A percentile compares a stretch with the other conserved stretches of the same genome.
phyloP scores from a whole-genome alignment of 1,139 yeast genomes.

The Protomyces inouyei region DNA sequence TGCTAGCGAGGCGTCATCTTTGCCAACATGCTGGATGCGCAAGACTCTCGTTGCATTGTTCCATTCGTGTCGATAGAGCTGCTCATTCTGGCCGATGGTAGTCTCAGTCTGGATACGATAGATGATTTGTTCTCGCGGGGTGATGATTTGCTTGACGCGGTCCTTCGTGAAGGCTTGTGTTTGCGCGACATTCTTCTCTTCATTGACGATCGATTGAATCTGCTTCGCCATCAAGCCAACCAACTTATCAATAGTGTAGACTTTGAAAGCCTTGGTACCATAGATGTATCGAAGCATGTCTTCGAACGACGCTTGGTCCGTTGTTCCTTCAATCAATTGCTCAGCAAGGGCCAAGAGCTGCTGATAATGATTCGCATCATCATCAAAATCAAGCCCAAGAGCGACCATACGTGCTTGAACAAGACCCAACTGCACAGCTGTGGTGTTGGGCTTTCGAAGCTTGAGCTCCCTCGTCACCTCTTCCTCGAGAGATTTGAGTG shows the following conservation, averaged over 20 bases:
- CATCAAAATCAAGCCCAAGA: slow-evolving; percentile 47
- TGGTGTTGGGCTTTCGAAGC: slow-evolving; percentile 55
- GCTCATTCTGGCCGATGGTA: slow-evolving; percentile 76
- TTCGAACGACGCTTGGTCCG: slow-evolving; percentile 94
- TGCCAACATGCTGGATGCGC: slow-evolving; percentile 76
- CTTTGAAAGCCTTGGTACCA: slow-evolving; percentile 84
- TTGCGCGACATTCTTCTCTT: slow-evolving; percentile 76
- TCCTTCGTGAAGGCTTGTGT: slow-evolving; percentile 77
- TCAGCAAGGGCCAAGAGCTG: slow-evolving; percentile 72
- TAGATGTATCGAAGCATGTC: slow-evolving; percentile 93
- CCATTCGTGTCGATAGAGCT: slow-evolving; percentile 81
- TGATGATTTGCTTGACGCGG: slow-evolving; percentile 50
- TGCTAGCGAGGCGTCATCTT: slow-evolving; percentile 79
- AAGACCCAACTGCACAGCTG: slow-evolving; percentile 83
- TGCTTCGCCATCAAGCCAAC: slow-evolving; percentile 87
- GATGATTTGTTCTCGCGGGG: slow-evolving; percentile 80
- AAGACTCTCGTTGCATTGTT: slow-evolving; percentile 51
- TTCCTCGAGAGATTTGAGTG: slow-evolving; percentile 63
- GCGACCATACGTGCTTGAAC: slow-evolving; percentile 42
- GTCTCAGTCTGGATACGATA: slow-evolving; percentile 85
- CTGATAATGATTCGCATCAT: slow-evolving; percentile 43
- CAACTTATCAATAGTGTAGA: slow-evolving; percentile 90
- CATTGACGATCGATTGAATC: slow-evolving; percentile 72
- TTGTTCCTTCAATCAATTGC: slow-evolving; percentile 77
- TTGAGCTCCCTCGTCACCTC: slow-evolving; percentile 65